These are phyloP conservation scores for Sindora glabra DNA, from an alignment of 306 rosid genomes.

Conservation along the genomic window DNA sequence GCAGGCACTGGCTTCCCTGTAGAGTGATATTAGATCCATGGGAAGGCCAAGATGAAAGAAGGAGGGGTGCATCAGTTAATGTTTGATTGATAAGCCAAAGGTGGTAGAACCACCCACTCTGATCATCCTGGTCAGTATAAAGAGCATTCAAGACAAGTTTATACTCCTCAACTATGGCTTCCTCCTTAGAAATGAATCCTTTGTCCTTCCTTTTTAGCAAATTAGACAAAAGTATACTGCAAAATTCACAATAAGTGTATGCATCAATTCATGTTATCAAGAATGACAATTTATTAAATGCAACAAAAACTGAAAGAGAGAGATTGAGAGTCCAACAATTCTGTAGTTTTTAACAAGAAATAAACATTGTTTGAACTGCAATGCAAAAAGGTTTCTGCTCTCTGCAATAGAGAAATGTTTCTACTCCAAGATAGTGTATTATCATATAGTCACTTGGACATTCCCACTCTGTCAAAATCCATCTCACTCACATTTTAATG, in stretches of 20 bases:
- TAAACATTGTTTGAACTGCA: not conserved
- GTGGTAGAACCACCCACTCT: slow-evolving; percentile 98
- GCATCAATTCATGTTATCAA: not conserved
- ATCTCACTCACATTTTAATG: not conserved
- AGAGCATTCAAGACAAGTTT: slow-evolving; percentile 69
- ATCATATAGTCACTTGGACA: not conserved
- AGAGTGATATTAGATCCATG: slow-evolving; percentile 39
- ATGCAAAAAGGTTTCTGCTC: not conserved
- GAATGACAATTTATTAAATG: not conserved
- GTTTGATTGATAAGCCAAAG: slow-evolving; percentile 95
- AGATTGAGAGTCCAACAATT: not conserved
- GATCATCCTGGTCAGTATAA: slow-evolving; percentile 89
- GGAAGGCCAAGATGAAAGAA: slow-evolving; percentile 84
- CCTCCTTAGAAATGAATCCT: slow-evolving; percentile 55
- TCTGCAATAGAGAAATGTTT: no score
- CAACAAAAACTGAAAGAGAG: not conserved
- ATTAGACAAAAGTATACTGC: slow-evolving; percentile 60
- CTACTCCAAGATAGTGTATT: not conserved
- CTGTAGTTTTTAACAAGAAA: not conserved
- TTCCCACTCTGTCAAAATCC: not conserved
- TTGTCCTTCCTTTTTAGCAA: slow-evolving; percentile 56
- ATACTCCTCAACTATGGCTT: slow-evolving; percentile 54
- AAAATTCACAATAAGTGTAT: slow-evolving; percentile 6
- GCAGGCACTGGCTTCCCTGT: slow-evolving; percentile 20
- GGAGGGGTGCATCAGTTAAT: slow-evolving; percentile 48